Conservation (phyloP, 495 filamentous ascomycete genomes). For the Neurospora tetraspora region DNA sequence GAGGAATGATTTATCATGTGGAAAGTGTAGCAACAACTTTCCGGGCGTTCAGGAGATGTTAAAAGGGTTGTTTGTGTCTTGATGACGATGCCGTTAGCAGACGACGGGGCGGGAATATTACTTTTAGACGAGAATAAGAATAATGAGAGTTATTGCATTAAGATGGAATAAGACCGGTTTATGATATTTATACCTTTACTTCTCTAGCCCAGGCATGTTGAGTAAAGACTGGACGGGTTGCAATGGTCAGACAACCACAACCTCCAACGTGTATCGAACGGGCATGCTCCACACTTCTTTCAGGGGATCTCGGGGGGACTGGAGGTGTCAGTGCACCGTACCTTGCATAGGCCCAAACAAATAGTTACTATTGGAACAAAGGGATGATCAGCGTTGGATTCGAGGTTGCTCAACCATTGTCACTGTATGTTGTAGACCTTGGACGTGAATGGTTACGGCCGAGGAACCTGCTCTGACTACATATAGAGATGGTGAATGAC, state of each 20-base stretch:
- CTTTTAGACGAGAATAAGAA: neutral
- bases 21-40: neutral
- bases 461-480: neutral
- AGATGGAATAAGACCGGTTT: neutral
- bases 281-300: neutral
- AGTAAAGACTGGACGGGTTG: neutral
- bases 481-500: neutral
- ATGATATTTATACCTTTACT: neutral
- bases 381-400: neutral
- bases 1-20: neutral
- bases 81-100: neutral
- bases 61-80: neutral
- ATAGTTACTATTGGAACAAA: neutral
- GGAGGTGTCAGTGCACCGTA: neutral
- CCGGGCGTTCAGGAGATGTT: neutral
- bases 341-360: neutral
- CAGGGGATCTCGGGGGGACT: neutral
- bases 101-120: neutral
- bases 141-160: neutral
- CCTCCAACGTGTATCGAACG: neutral
- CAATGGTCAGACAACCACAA: neutral
- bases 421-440: neutral
- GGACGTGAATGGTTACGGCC: neutral
- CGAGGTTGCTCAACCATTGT: neutral
- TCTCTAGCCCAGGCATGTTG: neutral